Base-by-base conservation (phyloP, 1,284 basidiomycete species). In the Cryptococcus deneoformans region DNA sequence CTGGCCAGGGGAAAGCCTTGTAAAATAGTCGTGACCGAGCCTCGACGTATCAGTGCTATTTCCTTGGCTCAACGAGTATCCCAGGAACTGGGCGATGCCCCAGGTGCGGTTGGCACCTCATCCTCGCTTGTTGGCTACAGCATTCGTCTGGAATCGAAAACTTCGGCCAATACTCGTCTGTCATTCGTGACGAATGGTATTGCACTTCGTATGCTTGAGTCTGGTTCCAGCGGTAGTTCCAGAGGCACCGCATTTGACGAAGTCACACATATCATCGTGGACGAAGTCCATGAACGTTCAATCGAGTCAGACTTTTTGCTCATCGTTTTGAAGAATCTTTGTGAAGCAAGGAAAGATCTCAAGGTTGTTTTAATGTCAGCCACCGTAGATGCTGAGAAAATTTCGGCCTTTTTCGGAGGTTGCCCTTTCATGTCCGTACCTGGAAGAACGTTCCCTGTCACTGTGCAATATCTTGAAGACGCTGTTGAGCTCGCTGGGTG, bases 271-370 rank as follows among this genome's bases (percentile, higher is more conserved):
- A 68, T 72, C 48, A 64, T 73, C 14, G 64, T 74, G 5, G 69
- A 75, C 40, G 69, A 74, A 54, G 71, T 92, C 51, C 92, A 99
- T 71, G 96, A 99, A 78, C 87, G 96, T 11, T 92, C 88, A 3
- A 98, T 99, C 65, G 95, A 99, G 73, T 94, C 92, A 0, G 96
- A 99, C 77, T 99, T 99, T 79, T 82, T 99, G 35, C 82, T 99
- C 24, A 93, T 99, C 69, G 92, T 98, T 8, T 82, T 99, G 56
- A 94, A 93, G 77, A 88, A 90, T n/a, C 79, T 99, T 20, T 76
- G 98, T 47, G 79, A 84, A 53, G 85, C 88, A 62, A 84, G 92
- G 24, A 84, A 86, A 47, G 87, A 95, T 67, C 81, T 99, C 51
- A 95, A 91, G 77, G 85, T 99, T 37, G 85, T 99, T 38, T 83